phyloP scores from a whole-genome alignment of 140 eudicot genomes.

The Oenanthe javanica region DNA sequence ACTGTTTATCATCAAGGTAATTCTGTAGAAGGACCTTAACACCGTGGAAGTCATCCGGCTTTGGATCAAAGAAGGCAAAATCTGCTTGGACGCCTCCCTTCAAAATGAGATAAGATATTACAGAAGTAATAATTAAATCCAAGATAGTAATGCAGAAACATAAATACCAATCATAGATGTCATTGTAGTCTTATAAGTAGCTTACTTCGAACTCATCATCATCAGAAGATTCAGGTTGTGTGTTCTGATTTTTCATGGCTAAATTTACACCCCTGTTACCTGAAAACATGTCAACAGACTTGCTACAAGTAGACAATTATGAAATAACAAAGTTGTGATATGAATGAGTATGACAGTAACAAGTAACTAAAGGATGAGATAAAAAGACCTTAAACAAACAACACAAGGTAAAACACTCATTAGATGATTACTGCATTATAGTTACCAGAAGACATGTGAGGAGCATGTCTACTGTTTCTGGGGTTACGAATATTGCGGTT shows the following conservation, averaged over 20 bases:
- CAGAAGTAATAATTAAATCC: neutral
- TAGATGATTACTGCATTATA: neutral
- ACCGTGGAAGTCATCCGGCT: slow-evolving; percentile 84
- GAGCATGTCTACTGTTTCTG: slow-evolving; percentile 7
- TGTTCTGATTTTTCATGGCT: slow-evolving; percentile 14
- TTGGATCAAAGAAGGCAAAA: slow-evolving; percentile 97
- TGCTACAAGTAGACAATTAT: neutral
- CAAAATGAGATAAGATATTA: slow-evolving; percentile 12
- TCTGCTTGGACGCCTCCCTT: slow-evolving; percentile 93
- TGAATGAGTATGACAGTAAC: neutral
- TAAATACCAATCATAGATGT: neutral
- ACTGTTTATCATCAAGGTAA: slow-evolving; percentile 60
- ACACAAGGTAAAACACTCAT: neutral
- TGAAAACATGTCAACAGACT: slow-evolving; percentile 9
- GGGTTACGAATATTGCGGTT: slow-evolving; percentile 22
- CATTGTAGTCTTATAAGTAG: neutral
- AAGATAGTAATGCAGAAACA: neutral
- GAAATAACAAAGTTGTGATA: neutral
- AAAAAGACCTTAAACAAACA: neutral
- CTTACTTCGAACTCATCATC: slow-evolving; percentile 47
- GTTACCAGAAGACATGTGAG: slow-evolving; percentile 32
- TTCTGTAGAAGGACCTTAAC: slow-evolving; percentile 65
- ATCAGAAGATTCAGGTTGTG: slow-evolving; percentile 44
- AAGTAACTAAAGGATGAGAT: neutral
- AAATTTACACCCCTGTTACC: slow-evolving; percentile 28